A percentile compares a stretch with the other conserved stretches of the same genome.
Conservation (phyloP, 768 basidiomycete species). For the Pleurotus tuber-regium region DNA sequence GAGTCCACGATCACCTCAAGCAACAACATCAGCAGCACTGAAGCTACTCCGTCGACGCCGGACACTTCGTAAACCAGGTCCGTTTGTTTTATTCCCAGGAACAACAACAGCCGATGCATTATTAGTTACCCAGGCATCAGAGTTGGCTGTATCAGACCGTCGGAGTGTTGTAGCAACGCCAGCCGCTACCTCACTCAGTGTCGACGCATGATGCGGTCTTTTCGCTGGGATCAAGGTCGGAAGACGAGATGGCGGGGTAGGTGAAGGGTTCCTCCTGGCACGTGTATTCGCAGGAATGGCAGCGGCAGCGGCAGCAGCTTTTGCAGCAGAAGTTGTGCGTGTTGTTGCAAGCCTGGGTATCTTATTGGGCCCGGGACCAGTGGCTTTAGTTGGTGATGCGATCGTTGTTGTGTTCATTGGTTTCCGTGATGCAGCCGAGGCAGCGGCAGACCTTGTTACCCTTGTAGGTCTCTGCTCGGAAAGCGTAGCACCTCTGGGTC, state of each 20-base stretch:
- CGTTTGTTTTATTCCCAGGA: slow-evolving; percentile 67
- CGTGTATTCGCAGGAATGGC: slow-evolving; percentile 33
- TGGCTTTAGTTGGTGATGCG: slow-evolving; percentile 41
- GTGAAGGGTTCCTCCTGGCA: slow-evolving; percentile 30
- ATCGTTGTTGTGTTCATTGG: slow-evolving; percentile 38
- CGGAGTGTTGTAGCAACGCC: slow-evolving; percentile 39
- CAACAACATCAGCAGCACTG: slow-evolving; percentile 82
- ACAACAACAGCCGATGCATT: slow-evolving; percentile 69
- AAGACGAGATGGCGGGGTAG: slow-evolving; percentile 72
- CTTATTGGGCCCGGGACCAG: slow-evolving; percentile 58
- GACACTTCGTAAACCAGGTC: slow-evolving; percentile 72
- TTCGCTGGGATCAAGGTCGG: slow-evolving; percentile 66
- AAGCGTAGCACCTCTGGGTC: slow-evolving; percentile 49
- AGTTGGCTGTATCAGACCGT: slow-evolving; percentile 29
- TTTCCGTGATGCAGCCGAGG: slow-evolving; percentile 51
- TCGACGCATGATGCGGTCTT: slow-evolving; percentile 45
- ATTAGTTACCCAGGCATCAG: slow-evolving; percentile 77
- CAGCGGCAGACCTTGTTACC: slow-evolving; percentile 70
- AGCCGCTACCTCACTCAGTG: slow-evolving; percentile 49
- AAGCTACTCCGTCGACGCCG: slow-evolving; percentile 83
- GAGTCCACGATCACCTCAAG: slow-evolving; percentile 48
- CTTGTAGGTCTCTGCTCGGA: slow-evolving; percentile 75
- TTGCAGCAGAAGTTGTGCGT: slow-evolving; percentile 47
- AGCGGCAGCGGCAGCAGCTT: slow-evolving; percentile 36
- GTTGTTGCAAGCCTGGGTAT: slow-evolving; percentile 65